Conservation (phyloP, 225 moss, liverwort and hornwort genomes). For the Antitrichia curtipendula region DNA sequence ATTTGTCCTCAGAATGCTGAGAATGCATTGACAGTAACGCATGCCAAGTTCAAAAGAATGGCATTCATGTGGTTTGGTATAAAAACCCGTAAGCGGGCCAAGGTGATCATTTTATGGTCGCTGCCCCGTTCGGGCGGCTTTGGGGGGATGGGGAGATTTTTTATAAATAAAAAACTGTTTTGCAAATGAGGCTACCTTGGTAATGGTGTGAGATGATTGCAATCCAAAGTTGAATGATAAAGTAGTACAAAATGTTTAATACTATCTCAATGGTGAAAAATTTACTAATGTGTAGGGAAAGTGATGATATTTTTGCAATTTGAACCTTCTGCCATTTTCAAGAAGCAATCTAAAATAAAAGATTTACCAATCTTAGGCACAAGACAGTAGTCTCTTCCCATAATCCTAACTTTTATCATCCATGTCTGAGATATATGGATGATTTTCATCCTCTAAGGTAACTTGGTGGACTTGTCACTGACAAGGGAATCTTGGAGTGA, state of each 20-base stretch:
- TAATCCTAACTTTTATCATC: background rate
- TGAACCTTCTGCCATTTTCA: background rate
- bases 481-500: background rate
- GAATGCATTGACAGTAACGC: background rate
- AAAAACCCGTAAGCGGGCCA: background rate
- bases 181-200: background rate
- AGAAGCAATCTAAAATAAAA: background rate
- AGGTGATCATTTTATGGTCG: background rate
- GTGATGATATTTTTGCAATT: background rate
- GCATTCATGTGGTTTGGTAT: background rate
- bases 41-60: background rate
- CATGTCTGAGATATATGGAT: background rate
- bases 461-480: background rate
- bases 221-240: background rate
- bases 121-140: background rate
- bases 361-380: background rate
- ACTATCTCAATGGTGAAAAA: background rate
- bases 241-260: background rate
- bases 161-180: background rate
- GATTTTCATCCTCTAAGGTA: background rate
- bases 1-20: background rate
- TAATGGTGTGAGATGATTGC: background rate
- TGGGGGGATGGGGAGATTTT: background rate
- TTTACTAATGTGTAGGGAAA: background rate
- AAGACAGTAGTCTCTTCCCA: background rate